A percentile compares a stretch with the other conserved stretches of the same genome.
Evolutionary conservation across 106 monocot genomes (phyloP).

Genomic region (Dioscorea zingiberensis): DNA sequence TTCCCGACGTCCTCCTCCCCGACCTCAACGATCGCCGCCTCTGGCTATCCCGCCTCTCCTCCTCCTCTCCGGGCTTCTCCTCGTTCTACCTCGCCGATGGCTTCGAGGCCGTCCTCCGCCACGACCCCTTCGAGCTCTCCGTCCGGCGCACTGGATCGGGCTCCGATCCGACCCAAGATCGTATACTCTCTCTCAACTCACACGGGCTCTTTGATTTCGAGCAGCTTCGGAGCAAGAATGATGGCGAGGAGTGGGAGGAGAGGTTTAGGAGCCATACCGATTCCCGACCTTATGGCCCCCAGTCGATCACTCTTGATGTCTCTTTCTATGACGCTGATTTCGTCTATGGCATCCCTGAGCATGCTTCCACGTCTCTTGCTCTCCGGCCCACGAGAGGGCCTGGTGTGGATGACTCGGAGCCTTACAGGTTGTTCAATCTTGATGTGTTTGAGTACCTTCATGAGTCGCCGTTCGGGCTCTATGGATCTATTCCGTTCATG

Average conservation of each 20-base stretch:
- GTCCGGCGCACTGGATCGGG: constrained; percentile 12
- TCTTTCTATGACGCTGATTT: constrained; percentile 87
- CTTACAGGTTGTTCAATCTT: constrained; percentile 87
- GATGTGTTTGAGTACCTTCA: constrained; percentile 93
- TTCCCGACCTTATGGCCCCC: constrained; percentile 73
- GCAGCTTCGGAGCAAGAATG: constrained; percentile 54
- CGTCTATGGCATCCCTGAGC: constrained; percentile 97
- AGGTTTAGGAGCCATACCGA: constrained; percentile 80
- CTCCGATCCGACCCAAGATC: constrained; percentile 35
- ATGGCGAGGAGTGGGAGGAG: constrained; percentile 88
- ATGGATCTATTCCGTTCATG: constrained; percentile 97
- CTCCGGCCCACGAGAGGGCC: constrained; percentile 73
- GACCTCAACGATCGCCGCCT: constrained; percentile 66
- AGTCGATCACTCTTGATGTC: constrained; percentile 85
- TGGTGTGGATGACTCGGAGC: constrained; percentile 79
- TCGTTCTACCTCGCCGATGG: constrained; percentile 52
- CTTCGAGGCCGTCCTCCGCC: constrained; percentile 60
- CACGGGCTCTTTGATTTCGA: constrained; percentile 93
- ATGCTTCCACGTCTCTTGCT: constrained; percentile 57
- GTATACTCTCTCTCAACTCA: constrained; percentile 74
- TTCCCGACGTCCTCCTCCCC: constrained; percentile 80
- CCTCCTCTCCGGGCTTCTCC: constrained; percentile 10
- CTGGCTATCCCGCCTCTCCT: constrained; percentile 43
- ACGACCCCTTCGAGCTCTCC: constrained; percentile 77
- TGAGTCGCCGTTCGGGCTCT: constrained; percentile 89